phyloP scores from a whole-genome alignment of 305 asterid genomes.

The Rubia peregrina region DNA sequence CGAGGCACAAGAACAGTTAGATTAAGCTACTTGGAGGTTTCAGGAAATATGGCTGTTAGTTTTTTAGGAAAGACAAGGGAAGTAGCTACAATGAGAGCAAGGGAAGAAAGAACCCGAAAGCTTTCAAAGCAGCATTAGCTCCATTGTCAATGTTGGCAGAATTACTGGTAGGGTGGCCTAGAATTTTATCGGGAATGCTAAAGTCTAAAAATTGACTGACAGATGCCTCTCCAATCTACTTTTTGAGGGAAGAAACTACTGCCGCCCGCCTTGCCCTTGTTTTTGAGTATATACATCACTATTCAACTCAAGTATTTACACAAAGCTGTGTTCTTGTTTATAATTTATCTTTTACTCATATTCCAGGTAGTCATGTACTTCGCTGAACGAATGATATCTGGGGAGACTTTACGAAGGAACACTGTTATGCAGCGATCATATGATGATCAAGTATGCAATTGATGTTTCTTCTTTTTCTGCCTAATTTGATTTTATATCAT shows the following conservation, averaged over 20 bases:
- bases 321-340: neutral
- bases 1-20: neutral
- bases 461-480: constrained; percentile 13
- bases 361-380: constrained; percentile 65
- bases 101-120: constrained; percentile 2
- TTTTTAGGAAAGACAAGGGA: neutral
- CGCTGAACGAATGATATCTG: constrained; percentile 78
- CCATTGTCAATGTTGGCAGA: neutral
- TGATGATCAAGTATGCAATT: constrained; percentile 48
- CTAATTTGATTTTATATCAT: neutral
- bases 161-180: neutral
- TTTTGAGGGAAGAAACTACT: neutral
- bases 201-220: neutral
- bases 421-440: constrained; percentile 67
- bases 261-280: neutral
- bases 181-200: neutral
- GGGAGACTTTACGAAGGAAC: constrained; percentile 77
- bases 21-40: neutral
- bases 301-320: constrained; percentile 2
- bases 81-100: neutral
- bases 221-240: neutral
- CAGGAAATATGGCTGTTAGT: neutral
- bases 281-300: neutral
- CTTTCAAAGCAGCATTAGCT: neutral
- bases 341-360: constrained; percentile 16